Evolutionary conservation across 768 basidiomycete species (phyloP).

Genomic region (Boletus fagicola): DNA sequence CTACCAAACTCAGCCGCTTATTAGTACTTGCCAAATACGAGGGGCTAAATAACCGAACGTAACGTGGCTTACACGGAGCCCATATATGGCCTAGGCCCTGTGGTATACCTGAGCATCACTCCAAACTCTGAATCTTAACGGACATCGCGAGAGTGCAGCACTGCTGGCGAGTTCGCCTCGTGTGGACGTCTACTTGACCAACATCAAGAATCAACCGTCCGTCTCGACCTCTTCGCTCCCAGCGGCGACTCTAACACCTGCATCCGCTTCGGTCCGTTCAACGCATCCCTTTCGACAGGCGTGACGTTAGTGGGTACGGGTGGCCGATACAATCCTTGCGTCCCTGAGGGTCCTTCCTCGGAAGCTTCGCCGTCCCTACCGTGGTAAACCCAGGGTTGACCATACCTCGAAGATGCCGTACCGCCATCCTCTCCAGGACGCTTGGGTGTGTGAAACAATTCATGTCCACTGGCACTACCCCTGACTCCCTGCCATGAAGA

Average conservation of each 20-base stretch:
- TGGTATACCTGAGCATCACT: background rate
- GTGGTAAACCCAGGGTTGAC: slow-evolving; percentile 8
- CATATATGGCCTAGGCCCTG: background rate
- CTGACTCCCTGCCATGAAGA: slow-evolving; percentile 20
- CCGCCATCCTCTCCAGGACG: slow-evolving; percentile 28
- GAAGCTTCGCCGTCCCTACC: slow-evolving; percentile 21
- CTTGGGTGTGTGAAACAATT: slow-evolving; percentile 55
- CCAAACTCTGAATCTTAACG: background rate
- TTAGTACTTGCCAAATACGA: background rate
- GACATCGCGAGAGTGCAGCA: background rate
- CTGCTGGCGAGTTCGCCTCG: background rate
- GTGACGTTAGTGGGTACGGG: slow-evolving; percentile 45
- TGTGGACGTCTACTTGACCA: background rate
- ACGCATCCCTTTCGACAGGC: slow-evolving; percentile 45
- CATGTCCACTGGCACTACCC: slow-evolving; percentile 40
- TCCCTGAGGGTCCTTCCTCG: slow-evolving; percentile 19
- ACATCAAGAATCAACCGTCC: slow-evolving; percentile 17
- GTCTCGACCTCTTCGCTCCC: slow-evolving; percentile 26
- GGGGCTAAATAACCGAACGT: slow-evolving; percentile 2
- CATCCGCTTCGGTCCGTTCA: slow-evolving; percentile 20
- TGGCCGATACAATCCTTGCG: slow-evolving; percentile 16
- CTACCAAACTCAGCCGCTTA: background rate
- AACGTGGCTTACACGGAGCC: background rate
- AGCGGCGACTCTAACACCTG: slow-evolving; percentile 31
- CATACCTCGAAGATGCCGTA: slow-evolving; percentile 11